Evolutionary conservation across 1,284 basidiomycete species (phyloP).

Genomic region (Abortiporus biennis): DNA sequence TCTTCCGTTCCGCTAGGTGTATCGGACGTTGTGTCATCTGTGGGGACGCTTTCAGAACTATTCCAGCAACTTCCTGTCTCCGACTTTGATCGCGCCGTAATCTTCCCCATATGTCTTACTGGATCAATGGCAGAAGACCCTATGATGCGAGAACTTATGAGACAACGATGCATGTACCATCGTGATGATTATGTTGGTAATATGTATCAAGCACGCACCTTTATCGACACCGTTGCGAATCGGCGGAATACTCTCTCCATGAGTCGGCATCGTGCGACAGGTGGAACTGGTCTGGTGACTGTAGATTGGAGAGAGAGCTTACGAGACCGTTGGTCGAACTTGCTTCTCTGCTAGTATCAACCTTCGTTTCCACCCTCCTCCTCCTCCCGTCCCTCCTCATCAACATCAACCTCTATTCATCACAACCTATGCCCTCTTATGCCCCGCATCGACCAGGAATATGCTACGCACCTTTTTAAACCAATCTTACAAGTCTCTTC

Average conservation of each 20-base stretch:
- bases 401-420: neutral
- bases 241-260: conserved; percentile 37
- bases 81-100: conserved; percentile 55
- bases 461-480: too few species aligned
- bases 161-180: conserved; percentile 43
- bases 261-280: conserved; percentile 27
- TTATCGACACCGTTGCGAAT: conserved; percentile 47
- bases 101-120: conserved; percentile 68
- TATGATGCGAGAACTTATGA: conserved; percentile 52
- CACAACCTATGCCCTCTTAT: too few species aligned
- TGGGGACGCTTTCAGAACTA: conserved; percentile 46
- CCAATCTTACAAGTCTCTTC: too few species aligned
- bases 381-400: neutral
- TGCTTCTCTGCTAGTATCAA: conserved; percentile 43
- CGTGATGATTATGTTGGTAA: conserved; percentile 59
- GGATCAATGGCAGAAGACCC: conserved; percentile 67
- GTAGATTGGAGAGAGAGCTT: conserved; percentile 63
- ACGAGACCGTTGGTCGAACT: conserved; percentile 43
- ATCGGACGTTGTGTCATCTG: conserved; percentile 58
- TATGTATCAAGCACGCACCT: conserved; percentile 47
- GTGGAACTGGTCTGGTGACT: too few species aligned
- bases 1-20: conserved; percentile 41
- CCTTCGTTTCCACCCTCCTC: neutral
- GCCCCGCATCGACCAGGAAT: too few species aligned
- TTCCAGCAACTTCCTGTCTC: conserved; percentile 49